These are phyloP conservation scores for Triticum timopheevii DNA, from an alignment of 176 grass and related monocot genomes.

Conservation along the genomic window DNA sequence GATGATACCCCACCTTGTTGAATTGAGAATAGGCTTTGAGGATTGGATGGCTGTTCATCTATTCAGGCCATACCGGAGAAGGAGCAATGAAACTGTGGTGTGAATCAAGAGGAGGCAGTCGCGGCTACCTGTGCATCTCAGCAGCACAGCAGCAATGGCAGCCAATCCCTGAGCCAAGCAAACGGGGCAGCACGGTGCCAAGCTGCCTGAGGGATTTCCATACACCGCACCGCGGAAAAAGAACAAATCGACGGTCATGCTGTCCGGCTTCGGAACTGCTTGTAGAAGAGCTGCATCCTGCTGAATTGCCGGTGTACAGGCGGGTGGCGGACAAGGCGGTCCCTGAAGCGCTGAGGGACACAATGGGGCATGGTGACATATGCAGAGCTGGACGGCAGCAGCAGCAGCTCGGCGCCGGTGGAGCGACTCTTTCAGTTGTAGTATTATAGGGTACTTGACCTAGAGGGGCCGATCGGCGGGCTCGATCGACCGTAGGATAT, in stretches of 20 bases:
- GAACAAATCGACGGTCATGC: no score
- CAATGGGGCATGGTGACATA: neutral
- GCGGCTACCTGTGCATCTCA: neutral
- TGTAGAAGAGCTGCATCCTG: neutral
- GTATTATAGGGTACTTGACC: neutral
- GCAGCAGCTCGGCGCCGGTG: neutral
- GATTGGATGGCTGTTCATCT: neutral
- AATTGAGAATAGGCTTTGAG: neutral
- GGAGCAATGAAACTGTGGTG: neutral
- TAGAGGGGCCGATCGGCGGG: neutral
- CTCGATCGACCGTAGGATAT: neutral
- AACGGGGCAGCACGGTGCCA: neutral
- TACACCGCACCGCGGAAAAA: neutral
- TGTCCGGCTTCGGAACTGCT: neutral
- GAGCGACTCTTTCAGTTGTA: neutral
- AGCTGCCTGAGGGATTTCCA: neutral
- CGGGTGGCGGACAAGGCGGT: neutral
- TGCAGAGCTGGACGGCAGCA: neutral
- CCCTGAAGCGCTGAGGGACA: neutral
- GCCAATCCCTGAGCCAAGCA: neutral
- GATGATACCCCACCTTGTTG: neutral
- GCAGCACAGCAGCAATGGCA: neutral
- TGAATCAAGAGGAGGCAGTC: neutral
- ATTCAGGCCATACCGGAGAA: neutral
- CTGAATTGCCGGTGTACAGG: constrained; percentile 23